Percentiles rank a stretch among this genome's conserved stretches.
These are phyloP conservation scores for Staphylotrichum tortipilum DNA, from an alignment of 495 filamentous ascomycete genomes.

Conservation along the genomic window DNA sequence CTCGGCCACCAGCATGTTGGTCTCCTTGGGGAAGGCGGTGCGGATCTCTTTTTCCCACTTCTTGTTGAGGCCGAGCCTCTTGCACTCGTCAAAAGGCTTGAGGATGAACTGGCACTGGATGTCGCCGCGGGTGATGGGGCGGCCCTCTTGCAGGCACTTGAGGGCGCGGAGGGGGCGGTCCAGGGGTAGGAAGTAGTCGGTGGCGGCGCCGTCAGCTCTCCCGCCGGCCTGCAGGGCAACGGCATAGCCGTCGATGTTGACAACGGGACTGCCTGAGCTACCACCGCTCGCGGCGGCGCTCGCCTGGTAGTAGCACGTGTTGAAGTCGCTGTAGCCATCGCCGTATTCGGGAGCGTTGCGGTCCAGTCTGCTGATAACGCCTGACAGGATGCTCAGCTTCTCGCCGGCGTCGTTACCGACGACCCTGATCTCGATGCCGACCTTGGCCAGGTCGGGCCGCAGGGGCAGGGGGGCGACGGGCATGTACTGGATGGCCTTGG, in stretches of 20 bases:
- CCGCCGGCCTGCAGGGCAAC: slow-evolving; percentile 93
- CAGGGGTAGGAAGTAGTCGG: slow-evolving; percentile 94
- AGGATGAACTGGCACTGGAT: slow-evolving; percentile 97
- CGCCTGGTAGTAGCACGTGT: slow-evolving; percentile 98
- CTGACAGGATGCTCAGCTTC: slow-evolving; percentile 95
- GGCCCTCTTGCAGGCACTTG: slow-evolving; percentile 67
- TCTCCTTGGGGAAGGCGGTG: slow-evolving; percentile 79
- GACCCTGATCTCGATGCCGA: slow-evolving; percentile 88
- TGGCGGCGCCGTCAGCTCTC: slow-evolving; percentile 86
- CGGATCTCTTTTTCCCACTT: slow-evolving; percentile 81
- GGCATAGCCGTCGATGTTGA: slow-evolving; percentile 88
- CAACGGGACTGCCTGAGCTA: slow-evolving; percentile 93
- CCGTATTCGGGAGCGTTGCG: slow-evolving; percentile 97
- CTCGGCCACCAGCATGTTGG: slow-evolving; percentile 93
- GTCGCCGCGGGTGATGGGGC: slow-evolving; percentile 75
- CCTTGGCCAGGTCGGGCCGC: slow-evolving; percentile 79
- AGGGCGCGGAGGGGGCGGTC: slow-evolving; percentile 83
- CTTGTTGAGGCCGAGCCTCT: slow-evolving; percentile 73
- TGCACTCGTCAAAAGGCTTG: slow-evolving; percentile 96
- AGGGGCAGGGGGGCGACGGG: slow-evolving; percentile 69
- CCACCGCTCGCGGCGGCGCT: slow-evolving; percentile 93
- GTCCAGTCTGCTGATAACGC: slow-evolving; percentile 92
- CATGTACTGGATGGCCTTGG: slow-evolving; percentile 94
- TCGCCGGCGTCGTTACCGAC: slow-evolving; percentile 98
- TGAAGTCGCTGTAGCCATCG: slow-evolving; percentile 98